A percentile compares a stretch with the other conserved stretches of the same genome.
phyloP scores from a whole-genome alignment of 208 protist genomes.

The Tritrichomonas musculus region DNA sequence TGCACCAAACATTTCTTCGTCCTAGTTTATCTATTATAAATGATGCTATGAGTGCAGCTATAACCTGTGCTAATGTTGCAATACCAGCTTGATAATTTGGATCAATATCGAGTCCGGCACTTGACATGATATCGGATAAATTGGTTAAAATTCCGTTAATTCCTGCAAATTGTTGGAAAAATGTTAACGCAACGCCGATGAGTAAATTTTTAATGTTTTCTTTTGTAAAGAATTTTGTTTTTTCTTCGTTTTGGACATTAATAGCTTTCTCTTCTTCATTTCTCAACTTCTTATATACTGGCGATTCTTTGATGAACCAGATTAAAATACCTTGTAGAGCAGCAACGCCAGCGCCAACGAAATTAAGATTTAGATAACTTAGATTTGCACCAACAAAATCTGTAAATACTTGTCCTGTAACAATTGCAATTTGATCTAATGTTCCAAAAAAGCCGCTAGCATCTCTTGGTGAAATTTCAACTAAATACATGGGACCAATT shows the following conservation, averaged over 20 bases:
- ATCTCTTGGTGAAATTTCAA: background rate
- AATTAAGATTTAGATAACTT: background rate
- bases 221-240: background rate
- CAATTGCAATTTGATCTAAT: background rate
- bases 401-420: background rate
- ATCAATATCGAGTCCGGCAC: background rate
- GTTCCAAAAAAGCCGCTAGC: background rate
- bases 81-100: background rate
- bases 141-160: slow-evolving; percentile 34
- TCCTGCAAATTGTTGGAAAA: slow-evolving; percentile 31
- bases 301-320: background rate
- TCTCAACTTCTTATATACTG: background rate
- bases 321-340: background rate
- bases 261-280: background rate
- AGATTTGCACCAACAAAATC: background rate
- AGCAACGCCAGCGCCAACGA: background rate
- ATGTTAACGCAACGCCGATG: background rate
- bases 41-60: background rate
- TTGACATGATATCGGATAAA: background rate
- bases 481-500: background rate
- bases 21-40: background rate
- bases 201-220: background rate
- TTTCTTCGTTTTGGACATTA: background rate
- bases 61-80: slow-evolving; percentile 10
- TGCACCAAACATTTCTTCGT: background rate